Base-by-base conservation (phyloP, 176 grass and related monocot genomes). In the Oryza officinalis region DNA sequence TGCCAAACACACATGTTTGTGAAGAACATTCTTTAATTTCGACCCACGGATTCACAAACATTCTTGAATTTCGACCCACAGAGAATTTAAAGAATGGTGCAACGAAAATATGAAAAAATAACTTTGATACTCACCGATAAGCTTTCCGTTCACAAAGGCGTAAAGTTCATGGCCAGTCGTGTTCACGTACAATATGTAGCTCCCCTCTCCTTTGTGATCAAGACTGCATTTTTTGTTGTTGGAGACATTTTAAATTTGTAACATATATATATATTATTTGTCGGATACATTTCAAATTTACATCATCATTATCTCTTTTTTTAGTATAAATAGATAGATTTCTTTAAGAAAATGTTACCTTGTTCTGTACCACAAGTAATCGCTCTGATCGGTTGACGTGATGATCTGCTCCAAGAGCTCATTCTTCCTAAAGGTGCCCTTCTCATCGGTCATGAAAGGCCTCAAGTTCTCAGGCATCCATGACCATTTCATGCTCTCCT, bases 301-400 rank as follows among this genome's bases (percentile, higher is more conserved):
- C 45, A 4, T n/a, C 4, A 60, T 74, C 25, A 20, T 4, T 9
- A 10, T 41, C 33, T 35, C 33, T 1, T 41, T 10, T 41, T 11
- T 10, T 41, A 41, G 38, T 9, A 41, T 41, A 41, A 41, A 41
- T 2, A 41, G 40, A 41, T 37, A 37, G 8, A 10, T 9, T 40
- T 40, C 2, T 40, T 40, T 8, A 2, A 37, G 6, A 37, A 37
- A 6, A 37, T 30, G 2, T 10, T 40, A 90, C 94, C 90, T 93
- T 59, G 95, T 97, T 43, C 80, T 87, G 63, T 97, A 97, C 92
- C 95, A 97, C 33, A 97, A 46, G 82, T 97, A 97, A 63, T 97
- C 95, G 35, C 92, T 97, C 67, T 89, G 84, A 65, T 94, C 95
- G 22, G 80, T 22, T 2, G 81, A 76, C 0, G 90, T 84, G 8